These are phyloP conservation scores for Septoria linicola DNA, from an alignment of 2,329 filamentous ascomycete species.

Conservation along the genomic window DNA sequence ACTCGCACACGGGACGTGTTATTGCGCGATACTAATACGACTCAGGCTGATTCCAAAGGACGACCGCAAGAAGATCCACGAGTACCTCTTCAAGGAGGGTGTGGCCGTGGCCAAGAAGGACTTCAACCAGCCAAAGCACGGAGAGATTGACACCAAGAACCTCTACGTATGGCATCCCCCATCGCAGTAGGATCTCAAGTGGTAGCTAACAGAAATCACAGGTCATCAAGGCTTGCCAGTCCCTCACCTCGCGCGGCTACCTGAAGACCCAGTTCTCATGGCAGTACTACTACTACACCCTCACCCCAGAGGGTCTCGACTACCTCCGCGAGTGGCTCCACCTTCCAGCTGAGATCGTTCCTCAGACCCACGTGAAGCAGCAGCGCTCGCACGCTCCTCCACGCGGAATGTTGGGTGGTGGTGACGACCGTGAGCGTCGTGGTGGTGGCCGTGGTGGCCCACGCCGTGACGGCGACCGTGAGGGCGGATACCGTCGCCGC, in stretches of 20 bases:
- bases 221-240: slow-evolving; percentile 98
- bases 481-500: slow-evolving; percentile 55
- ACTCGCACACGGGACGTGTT: not conserved
- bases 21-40: not conserved
- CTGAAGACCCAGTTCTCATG: slow-evolving; percentile 99
- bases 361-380: slow-evolving; percentile 99
- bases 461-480: slow-evolving; percentile 68
- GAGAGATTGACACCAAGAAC: slow-evolving; percentile 99
- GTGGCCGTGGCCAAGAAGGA: slow-evolving; percentile 98
- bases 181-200: not conserved
- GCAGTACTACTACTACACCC: slow-evolving; percentile 99
- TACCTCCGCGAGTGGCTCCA: slow-evolving; percentile 99
- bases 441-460: slow-evolving; percentile 73
- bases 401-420: slow-evolving; percentile 92
- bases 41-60: slow-evolving; percentile 97
- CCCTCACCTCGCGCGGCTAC: slow-evolving; percentile 94
- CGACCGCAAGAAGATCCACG: slow-evolving; percentile 99
- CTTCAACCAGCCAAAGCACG: slow-evolving; percentile 97
- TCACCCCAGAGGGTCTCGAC: slow-evolving; percentile 98
- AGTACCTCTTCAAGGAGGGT: slow-evolving; percentile 89
- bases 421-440: slow-evolving; percentile 74
- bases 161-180: slow-evolving; percentile 64
- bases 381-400: slow-evolving; percentile 97
- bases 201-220: slow-evolving; percentile 31
- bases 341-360: slow-evolving; percentile 98